Conservation (phyloP, 2,329 filamentous ascomycete genomes). For the Phaeosphaeria sp. region DNA sequence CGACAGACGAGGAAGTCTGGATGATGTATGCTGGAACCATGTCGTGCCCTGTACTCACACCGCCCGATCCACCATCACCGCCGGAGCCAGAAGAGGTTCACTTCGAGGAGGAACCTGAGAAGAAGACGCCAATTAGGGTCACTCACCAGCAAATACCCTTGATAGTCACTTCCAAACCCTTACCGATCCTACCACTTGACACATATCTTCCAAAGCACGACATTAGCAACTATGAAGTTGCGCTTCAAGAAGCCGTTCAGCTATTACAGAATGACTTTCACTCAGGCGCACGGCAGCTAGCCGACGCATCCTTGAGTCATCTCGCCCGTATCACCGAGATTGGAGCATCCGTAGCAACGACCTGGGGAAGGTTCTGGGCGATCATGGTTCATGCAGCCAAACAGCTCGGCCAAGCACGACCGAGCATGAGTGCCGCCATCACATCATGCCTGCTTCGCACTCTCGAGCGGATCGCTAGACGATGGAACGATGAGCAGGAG, state of each 20-base stretch:
- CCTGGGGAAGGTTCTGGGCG: conserved; percentile 59
- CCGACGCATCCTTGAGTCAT: conserved; percentile 58
- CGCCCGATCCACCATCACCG: background rate
- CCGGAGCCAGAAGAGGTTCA: background rate
- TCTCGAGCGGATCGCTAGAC: conserved; percentile 37
- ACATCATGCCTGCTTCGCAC: conserved; percentile 57
- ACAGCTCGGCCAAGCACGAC: conserved; percentile 59
- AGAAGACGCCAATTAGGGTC: background rate
- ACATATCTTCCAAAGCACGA: conserved; percentile 6
- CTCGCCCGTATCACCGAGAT: conserved; percentile 56
- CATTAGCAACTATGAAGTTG: conserved; percentile 8
- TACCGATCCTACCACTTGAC: background rate
- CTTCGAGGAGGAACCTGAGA: background rate
- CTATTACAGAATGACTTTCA: conserved; percentile 16
- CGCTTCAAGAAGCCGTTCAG: conserved; percentile 9
- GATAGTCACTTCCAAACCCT: background rate
- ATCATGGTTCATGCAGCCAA: conserved; percentile 68
- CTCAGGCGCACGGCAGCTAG: conserved; percentile 66
- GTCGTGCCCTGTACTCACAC: conserved; percentile 1
- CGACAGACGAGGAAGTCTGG: background rate
- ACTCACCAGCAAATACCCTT: background rate
- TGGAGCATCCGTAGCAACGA: conserved; percentile 19
- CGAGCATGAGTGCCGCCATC: conserved; percentile 64
- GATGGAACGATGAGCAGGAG: conserved; percentile 11
- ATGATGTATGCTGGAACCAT: conserved; percentile 1